Percentiles rank a stretch among this genome's conserved stretches.
Evolutionary conservation across 768 basidiomycete species (phyloP).

Genomic region (Chiua virens): DNA sequence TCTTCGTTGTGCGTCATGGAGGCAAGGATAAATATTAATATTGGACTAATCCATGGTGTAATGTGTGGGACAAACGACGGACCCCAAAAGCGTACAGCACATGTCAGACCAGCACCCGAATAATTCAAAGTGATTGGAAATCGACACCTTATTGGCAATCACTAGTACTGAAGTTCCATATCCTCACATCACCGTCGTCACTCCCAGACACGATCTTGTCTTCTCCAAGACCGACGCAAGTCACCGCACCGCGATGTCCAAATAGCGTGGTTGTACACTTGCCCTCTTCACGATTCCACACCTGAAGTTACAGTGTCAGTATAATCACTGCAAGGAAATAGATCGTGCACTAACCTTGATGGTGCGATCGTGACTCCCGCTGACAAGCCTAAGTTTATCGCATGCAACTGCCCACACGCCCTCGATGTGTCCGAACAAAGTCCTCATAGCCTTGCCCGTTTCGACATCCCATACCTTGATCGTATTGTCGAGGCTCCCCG

Average conservation of each 20-base stretch:
- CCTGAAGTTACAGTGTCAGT: conserved; percentile 40
- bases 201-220: conserved; percentile 97
- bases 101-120: neutral
- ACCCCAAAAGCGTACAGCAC: neutral
- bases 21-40: neutral
- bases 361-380: conserved; percentile 94
- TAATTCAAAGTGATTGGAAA: neutral
- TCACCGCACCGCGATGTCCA: conserved; percentile 93
- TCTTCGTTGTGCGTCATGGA: neutral
- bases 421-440: conserved; percentile 96
- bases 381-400: conserved; percentile 88
- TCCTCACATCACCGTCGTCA: conserved; percentile 83
- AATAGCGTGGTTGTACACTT: conserved; percentile 86
- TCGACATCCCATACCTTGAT: conserved; percentile 97
- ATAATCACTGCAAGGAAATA: conserved; percentile 1
- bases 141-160: conserved; percentile 22
- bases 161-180: conserved; percentile 82
- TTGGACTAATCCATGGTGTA: neutral
- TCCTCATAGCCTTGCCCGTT: conserved; percentile 70
- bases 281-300: conserved; percentile 92
- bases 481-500: conserved; percentile 92
- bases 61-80: neutral
- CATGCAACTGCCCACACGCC: conserved; percentile 96
- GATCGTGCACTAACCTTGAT: conserved; percentile 68
- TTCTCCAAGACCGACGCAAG: conserved; percentile 84